A percentile compares a stretch with the other conserved stretches of the same genome.
Evolutionary conservation across 129 eudicot genomes (phyloP).

Genomic region (Chrysanthemum lavandulifolium): DNA sequence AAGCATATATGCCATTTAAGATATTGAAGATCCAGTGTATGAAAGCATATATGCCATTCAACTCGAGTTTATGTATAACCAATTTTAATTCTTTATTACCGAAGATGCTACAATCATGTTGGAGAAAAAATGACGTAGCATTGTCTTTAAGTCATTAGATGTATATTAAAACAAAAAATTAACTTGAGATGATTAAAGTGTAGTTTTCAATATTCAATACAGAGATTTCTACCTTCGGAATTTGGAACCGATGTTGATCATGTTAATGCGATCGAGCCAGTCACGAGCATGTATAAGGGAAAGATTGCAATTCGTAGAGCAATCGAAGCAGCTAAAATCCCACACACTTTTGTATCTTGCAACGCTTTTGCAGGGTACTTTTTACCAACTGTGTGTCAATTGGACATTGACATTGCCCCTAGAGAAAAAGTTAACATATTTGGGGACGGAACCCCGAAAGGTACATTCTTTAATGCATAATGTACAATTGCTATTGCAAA

Average conservation of each 20-base stretch:
- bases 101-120: too few species aligned
- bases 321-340: slow-evolving; percentile 50
- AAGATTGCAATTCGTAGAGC: slow-evolving; percentile 46
- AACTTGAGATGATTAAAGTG: background rate
- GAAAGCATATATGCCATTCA: background rate
- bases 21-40: too few species aligned
- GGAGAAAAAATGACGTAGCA: too few species aligned
- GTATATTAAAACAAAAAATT: too few species aligned
- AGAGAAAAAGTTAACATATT: slow-evolving; percentile 41
- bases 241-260: slow-evolving; percentile 47
- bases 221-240: slow-evolving; percentile 67
- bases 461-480: slow-evolving; percentile 21
- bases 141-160: too few species aligned
- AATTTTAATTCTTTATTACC: too few species aligned
- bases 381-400: slow-evolving; percentile 41
- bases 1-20: background rate
- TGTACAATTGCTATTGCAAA: slow-evolving; percentile 3
- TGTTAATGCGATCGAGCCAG: slow-evolving; percentile 50
- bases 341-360: slow-evolving; percentile 43
- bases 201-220: background rate
- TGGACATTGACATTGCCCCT: slow-evolving; percentile 32
- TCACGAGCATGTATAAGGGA: slow-evolving; percentile 24
- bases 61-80: too few species aligned
- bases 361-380: slow-evolving; percentile 45
- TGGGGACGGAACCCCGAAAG: slow-evolving; percentile 51